Evolutionary conservation across 768 basidiomycete species (phyloP), one percentile per base, ranked within the genome.

Genomic region (Amanita polypyramis): DNA sequence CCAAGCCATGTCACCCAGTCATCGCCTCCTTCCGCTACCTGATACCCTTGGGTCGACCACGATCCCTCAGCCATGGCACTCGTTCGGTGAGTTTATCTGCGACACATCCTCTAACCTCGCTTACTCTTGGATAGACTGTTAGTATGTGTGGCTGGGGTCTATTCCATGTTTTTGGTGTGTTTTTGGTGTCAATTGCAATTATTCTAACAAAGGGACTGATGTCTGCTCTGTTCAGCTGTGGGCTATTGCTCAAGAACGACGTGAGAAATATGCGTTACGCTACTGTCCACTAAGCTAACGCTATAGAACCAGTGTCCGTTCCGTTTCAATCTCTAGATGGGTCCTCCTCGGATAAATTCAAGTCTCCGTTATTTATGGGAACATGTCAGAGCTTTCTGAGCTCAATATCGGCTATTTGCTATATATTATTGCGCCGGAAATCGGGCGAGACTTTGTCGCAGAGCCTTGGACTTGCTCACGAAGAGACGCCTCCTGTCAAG

Each of bases 181-280:
- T 34, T 45, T 20, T 51, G 1, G 11, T 45, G 20, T 23, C n/a
- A 25, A 43, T 38, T 11, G 4, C 29, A 10, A 3, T 38, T 40
- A n/a, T n/a, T n/a, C n/a, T n/a, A n/a, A n/a, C 27, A 50, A 51
- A 32, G 53, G 44, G 30, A 21, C 41, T 41, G 41, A 34, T 36
- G 19, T 15, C n/a, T 50, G 37, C 20, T 47, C 6, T n/a, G n/a
- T 14, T 23, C 54, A 91, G 89, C 63, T 91, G 43, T 90, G 91
- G 91, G 92, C 88, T 9, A 78, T 94, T 37, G 88, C 91, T 7
- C 96, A 99, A 70, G 96, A 98, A 69, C 75, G 94, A 65, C 62
- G 94, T 96, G 64, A 57, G 79, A 65, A 44, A 11, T 7, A 15
- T 14, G 19, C 2, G 12, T 15, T 10, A n/a, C 15, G 38, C 25